Conservation (phyloP, 306 rosid species). For the Prunus dulcis region DNA sequence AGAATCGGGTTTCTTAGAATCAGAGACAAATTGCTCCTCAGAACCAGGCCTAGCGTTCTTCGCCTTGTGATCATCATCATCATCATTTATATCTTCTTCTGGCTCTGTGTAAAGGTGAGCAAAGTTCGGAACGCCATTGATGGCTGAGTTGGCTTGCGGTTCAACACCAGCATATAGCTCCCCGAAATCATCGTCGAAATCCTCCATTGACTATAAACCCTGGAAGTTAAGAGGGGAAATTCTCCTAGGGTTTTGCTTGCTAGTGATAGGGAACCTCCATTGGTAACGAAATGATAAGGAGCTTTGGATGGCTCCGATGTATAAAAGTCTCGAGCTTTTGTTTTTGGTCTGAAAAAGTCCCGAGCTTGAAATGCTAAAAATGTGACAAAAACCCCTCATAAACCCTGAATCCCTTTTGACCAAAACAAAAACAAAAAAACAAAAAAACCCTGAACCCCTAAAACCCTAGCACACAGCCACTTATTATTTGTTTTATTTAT, state of each 20-base stretch:
- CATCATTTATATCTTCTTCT: background rate
- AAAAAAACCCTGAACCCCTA: background rate
- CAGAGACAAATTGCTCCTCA: background rate
- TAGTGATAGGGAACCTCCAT: constrained; percentile 13
- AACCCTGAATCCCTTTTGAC: no score
- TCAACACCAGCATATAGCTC: constrained; percentile 47
- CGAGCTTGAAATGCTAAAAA: background rate
- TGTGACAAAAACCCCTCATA: background rate
- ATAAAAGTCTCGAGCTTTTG: background rate
- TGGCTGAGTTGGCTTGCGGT: constrained; percentile 26
- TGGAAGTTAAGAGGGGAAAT: background rate
- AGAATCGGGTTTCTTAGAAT: constrained; percentile 10
- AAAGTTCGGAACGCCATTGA: constrained; percentile 18
- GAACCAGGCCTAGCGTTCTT: background rate
- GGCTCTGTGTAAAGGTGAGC: constrained; percentile 14
- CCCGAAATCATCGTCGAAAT: constrained; percentile 55
- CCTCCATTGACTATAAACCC: constrained; percentile 25
- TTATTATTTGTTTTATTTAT: no score
- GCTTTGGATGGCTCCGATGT: background rate
- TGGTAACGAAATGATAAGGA: background rate
- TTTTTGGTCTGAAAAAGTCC: background rate
- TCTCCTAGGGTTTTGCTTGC: background rate
- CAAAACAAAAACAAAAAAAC: background rate
- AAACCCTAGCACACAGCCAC: background rate
- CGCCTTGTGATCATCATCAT: background rate